Percentiles rank a stretch among this genome's conserved stretches.
Evolutionary conservation across 2,329 filamentous ascomycete species (phyloP).

Genomic region (Tolypocladium album): DNA sequence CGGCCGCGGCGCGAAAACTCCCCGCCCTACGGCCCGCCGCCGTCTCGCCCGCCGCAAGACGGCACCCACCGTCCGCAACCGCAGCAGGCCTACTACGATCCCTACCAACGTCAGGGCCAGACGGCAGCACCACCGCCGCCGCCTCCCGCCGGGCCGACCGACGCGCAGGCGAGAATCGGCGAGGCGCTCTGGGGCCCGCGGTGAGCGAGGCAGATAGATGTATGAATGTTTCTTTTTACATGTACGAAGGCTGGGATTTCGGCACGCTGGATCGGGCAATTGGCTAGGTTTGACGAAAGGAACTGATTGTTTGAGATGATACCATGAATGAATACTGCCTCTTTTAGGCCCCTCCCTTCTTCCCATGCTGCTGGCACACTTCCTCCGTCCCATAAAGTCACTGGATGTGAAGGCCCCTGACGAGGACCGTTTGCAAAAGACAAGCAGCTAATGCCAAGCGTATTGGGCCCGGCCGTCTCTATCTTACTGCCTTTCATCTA

Average conservation of each 20-base stretch:
- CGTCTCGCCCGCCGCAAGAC: not conserved
- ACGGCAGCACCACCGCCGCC: not conserved
- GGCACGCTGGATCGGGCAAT: not conserved
- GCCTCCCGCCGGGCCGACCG: not conserved
- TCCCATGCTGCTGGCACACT: not conserved
- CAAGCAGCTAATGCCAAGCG: not conserved
- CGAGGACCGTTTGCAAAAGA: not conserved
- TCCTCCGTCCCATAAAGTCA: not conserved
- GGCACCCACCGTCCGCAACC: not conserved
- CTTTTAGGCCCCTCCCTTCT: not conserved
- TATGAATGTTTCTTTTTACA: not conserved
- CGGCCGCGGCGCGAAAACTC: constrained; percentile 2
- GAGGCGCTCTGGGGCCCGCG: constrained; percentile 7
- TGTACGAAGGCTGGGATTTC: not conserved
- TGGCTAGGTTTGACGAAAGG: not conserved
- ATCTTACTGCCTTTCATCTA: not conserved
- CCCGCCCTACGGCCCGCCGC: not conserved
- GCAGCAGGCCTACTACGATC: constrained; percentile 1
- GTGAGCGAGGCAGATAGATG: not conserved
- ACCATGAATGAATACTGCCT: not conserved
- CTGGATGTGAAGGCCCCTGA: not conserved
- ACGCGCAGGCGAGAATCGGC: constrained; percentile 4
- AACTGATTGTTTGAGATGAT: not conserved
- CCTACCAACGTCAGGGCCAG: not conserved
- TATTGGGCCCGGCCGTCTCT: too few species aligned